Base-by-base conservation (phyloP, 345 rosid genomes). In the Kernera saxatilis region DNA sequence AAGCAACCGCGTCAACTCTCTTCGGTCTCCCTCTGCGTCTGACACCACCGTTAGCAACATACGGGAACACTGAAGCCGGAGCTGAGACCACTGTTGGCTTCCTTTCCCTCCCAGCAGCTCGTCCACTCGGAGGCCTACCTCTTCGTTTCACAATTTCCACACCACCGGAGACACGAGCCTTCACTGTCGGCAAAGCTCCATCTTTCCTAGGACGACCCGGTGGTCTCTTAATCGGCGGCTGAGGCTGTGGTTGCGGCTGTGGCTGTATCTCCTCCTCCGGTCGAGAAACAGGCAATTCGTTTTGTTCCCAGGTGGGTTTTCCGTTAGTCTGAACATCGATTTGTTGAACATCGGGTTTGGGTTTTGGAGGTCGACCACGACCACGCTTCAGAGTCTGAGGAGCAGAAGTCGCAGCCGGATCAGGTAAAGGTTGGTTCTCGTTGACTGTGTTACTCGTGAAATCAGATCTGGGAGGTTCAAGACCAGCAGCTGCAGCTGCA, bases 281-380 rank as follows among this genome's bases (percentile, higher is more conserved):
- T 43, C 53, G 75, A 43, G 72, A 15, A 5, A 75, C 25, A 5
- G 72, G 63, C 9, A 43, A 51, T 23, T 51, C 22, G 36, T 26
- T 26, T 10, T 30, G 73, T 43, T 43, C 74, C 69, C 32, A 41
- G 8, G 6, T 53, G 26, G 61, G 66, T 2, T 44, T 67, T 13
- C 60, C 81, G 26, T 78, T 72, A 41, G 40, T 51, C 48, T 67
- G 81, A 45, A 19, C 32, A 25, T 27, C 36, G 15, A 0, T 22
- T 6, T 54, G 6, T n/a, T 57, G 73, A 50, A 19, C 40, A 23
- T 75, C 70, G 1, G 77, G 63, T 54, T 79, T 83, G 5, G 72
- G 19, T 75, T 87, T 90, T 0, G 91, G 88, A 7, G 96, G 96
- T 25, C 96, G 82, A 17, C 96, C 93, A 2, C 96, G 93, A 40